phyloP scores from a whole-genome alignment of 352 stramenopile genomes.

The Pythium brassicae region DNA sequence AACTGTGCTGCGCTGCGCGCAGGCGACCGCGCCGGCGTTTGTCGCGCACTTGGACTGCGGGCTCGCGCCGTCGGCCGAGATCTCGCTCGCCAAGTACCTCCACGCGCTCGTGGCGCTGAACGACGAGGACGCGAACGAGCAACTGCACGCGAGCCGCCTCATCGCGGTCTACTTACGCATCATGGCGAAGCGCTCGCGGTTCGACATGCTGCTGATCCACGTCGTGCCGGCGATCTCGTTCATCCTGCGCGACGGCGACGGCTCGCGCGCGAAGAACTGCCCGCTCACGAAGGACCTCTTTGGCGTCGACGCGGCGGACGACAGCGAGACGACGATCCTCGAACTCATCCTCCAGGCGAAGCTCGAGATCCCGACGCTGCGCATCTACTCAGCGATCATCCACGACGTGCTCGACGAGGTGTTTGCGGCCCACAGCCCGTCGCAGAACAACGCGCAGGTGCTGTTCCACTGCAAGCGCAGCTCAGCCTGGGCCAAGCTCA shows the following conservation, averaged over 20 bases:
- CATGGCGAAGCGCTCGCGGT: slow-evolving; percentile 58
- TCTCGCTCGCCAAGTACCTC: slow-evolving; percentile 78
- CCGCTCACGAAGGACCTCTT: slow-evolving; percentile 75
- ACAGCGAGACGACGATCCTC: slow-evolving; percentile 40
- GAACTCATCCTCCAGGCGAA: slow-evolving; percentile 58
- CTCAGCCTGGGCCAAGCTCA: slow-evolving; percentile 56
- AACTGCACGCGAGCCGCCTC: slow-evolving; percentile 53
- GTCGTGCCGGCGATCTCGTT: slow-evolving; percentile 76
- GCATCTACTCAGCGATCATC: slow-evolving; percentile 73
- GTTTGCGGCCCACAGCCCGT: slow-evolving; percentile 49
- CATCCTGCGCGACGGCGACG: slow-evolving; percentile 69
- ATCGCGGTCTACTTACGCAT: slow-evolving; percentile 67
- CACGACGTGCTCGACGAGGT: slow-evolving; percentile 78
- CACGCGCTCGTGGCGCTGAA: slow-evolving; percentile 74
- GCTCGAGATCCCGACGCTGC: slow-evolving; percentile 53
- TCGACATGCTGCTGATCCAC: slow-evolving; percentile 88
- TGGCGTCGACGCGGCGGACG: slow-evolving; percentile 30
- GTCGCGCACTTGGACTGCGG: slow-evolving; percentile 60
- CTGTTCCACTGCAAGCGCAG: slow-evolving; percentile 69
- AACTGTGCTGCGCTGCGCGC: slow-evolving; percentile 41
- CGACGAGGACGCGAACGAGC: slow-evolving; percentile 52
- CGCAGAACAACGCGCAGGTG: slow-evolving; percentile 66
- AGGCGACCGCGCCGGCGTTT: slow-evolving; percentile 38
- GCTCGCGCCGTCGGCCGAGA: slow-evolving; percentile 70
- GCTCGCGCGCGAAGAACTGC: slow-evolving; percentile 56